Evolutionary conservation across 352 stramenopile genomes (phyloP).

Genomic region (Elongisporangium undulatum): DNA sequence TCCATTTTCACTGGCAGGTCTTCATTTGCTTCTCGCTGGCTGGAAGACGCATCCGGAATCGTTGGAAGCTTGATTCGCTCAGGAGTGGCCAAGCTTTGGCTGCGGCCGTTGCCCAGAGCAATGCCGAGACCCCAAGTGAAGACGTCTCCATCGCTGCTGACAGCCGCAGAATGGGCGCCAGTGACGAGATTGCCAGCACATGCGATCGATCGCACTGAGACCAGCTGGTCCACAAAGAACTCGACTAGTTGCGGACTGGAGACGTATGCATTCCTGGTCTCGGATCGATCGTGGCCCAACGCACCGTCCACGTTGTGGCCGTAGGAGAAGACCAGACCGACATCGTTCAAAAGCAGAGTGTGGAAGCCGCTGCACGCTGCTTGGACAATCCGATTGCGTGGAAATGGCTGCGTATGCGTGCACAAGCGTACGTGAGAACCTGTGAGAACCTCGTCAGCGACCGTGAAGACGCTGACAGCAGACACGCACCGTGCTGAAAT

Average conservation of each 20-base stretch:
- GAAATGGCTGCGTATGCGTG: constrained; percentile 45
- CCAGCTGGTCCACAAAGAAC: constrained; percentile 48
- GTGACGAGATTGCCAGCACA: constrained; percentile 53
- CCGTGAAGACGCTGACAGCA: not conserved
- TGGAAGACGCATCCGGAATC: not conserved
- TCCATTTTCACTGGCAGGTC: constrained; percentile 5
- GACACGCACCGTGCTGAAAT: constrained; percentile 29
- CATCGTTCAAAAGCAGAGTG: constrained; percentile 57
- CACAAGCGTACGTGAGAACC: no score
- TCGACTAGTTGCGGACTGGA: constrained; percentile 29
- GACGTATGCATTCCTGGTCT: constrained; percentile 13
- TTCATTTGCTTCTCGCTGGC: not conserved
- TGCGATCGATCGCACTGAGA: constrained; percentile 31
- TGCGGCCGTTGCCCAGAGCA: constrained; percentile 34
- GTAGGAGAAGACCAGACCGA: constrained; percentile 58
- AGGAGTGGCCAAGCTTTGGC: constrained; percentile 33
- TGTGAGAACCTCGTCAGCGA: no score
- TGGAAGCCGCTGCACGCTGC: constrained; percentile 55
- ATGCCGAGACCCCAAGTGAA: constrained; percentile 78
- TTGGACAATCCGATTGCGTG: constrained; percentile 54
- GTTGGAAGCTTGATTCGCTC: constrained; percentile 21
- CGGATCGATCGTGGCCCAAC: constrained; percentile 6
- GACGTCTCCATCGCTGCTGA: constrained; percentile 44
- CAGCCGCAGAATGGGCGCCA: constrained; percentile 63
- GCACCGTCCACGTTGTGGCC: constrained; percentile 48